phyloP scores from a whole-genome alignment of 345 rosid species.

The Eucalyptus grandis region DNA sequence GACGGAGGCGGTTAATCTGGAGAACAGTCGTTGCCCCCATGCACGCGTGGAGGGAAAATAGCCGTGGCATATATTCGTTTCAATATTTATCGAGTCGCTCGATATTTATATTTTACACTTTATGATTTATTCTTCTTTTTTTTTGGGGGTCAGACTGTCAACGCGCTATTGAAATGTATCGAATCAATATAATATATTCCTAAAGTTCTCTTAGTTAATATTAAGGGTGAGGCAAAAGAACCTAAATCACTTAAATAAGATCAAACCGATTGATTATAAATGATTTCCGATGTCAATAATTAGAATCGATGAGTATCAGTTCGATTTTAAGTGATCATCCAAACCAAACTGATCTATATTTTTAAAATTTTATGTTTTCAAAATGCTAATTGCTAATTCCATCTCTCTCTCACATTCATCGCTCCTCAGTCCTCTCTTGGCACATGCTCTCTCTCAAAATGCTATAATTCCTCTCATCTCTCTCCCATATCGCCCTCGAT shows the following conservation, averaged over 20 bases:
- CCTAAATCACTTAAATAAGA: rapidly evolving
- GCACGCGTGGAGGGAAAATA: background rate
- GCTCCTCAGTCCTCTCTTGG: no score
- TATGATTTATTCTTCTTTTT: background rate
- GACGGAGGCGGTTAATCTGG: background rate
- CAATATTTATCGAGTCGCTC: background rate
- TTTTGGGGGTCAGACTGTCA: no score
- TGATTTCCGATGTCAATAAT: no score
- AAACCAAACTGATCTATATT: no score
- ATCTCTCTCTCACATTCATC: no score
- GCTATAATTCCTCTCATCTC: no score
- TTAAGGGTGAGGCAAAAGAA: background rate
- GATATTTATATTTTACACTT: background rate
- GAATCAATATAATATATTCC: background rate
- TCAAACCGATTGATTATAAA: rapidly evolving
- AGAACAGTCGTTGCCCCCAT: background rate
- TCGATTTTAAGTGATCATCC: rapidly evolving
- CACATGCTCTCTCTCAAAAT: no score
- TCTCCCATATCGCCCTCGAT: no score
- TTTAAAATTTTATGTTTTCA: no score
- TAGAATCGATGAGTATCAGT: rapidly evolving
- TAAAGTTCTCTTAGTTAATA: background rate
- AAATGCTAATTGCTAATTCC: no score
- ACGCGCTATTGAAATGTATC: background rate
- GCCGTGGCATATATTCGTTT: background rate